Conservation (phyloP, 2,329 filamentous ascomycete species). For the Magnaporthiopsis poae region DNA sequence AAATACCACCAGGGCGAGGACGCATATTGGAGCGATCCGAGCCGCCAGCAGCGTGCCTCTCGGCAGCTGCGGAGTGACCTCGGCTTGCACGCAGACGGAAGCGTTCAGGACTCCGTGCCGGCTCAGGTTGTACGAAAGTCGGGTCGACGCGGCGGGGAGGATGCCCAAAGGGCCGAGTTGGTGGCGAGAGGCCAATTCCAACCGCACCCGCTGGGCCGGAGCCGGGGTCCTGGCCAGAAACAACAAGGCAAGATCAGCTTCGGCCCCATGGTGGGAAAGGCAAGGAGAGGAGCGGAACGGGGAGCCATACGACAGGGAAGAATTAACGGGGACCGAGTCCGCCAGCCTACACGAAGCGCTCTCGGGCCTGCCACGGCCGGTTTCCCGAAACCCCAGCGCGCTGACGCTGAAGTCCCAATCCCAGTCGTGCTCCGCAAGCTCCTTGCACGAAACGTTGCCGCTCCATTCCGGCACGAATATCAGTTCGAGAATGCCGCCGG, state of each 20-base stretch:
- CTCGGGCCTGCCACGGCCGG: not conserved
- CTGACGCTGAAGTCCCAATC: no score
- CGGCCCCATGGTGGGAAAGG: not conserved
- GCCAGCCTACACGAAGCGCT: not conserved
- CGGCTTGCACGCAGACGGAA: not conserved
- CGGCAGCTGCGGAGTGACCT: not conserved
- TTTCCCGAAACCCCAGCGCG: not conserved
- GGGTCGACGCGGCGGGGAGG: not conserved
- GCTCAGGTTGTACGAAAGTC: not conserved
- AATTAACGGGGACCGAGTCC: no score
- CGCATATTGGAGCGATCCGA: not conserved
- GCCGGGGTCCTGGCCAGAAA: no score
- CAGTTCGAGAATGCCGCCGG: no score
- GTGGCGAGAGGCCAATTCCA: no score
- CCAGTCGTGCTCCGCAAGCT: no score
- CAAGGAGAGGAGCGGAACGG: no score
- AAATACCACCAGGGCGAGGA: not conserved
- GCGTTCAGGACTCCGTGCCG: not conserved
- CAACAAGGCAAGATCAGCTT: not conserved
- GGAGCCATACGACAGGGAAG: no score
- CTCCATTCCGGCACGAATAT: no score
- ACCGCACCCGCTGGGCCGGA: no score
- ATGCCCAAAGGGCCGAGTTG: not conserved
- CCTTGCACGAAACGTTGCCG: no score
- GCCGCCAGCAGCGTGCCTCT: not conserved